phyloP scores from a whole-genome alignment of 106 monocot species.

The Platanthera guangdongensis region DNA sequence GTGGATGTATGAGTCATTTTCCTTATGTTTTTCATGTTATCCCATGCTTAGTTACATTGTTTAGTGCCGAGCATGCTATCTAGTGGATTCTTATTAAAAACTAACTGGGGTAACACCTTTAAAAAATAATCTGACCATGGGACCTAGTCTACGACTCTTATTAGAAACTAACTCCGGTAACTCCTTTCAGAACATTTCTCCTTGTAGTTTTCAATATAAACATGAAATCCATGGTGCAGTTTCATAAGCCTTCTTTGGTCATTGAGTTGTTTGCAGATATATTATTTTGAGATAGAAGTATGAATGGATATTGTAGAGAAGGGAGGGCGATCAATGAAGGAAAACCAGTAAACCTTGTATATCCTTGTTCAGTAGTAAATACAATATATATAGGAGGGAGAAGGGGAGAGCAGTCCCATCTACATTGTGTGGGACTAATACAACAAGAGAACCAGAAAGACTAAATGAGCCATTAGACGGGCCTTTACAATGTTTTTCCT shows the following conservation, averaged over 20 bases:
- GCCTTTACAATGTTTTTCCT: too few species aligned
- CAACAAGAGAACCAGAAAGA: too few species aligned
- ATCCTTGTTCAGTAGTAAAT: too few species aligned
- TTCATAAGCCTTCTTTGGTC: background rate
- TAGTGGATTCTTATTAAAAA: too few species aligned
- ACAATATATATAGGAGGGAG: too few species aligned
- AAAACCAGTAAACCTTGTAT: too few species aligned
- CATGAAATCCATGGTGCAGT: background rate
- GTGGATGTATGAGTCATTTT: background rate
- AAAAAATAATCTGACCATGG: background rate
- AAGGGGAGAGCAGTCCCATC: too few species aligned
- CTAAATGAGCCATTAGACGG: too few species aligned
- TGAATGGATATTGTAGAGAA: background rate
- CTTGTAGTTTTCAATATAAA: background rate
- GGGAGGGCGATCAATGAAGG: too few species aligned
- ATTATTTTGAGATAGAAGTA: background rate
- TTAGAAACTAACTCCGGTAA: background rate
- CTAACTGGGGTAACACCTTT: background rate
- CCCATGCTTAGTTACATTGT: background rate
- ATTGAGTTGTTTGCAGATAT: background rate
- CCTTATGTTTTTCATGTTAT: background rate
- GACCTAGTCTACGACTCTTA: background rate
- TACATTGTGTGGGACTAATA: too few species aligned
- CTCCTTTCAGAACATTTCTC: background rate
- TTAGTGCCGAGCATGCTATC: too few species aligned